These are phyloP conservation scores for Cicer chorassanicum DNA, from an alignment of 306 rosid genomes.

Conservation along the genomic window DNA sequence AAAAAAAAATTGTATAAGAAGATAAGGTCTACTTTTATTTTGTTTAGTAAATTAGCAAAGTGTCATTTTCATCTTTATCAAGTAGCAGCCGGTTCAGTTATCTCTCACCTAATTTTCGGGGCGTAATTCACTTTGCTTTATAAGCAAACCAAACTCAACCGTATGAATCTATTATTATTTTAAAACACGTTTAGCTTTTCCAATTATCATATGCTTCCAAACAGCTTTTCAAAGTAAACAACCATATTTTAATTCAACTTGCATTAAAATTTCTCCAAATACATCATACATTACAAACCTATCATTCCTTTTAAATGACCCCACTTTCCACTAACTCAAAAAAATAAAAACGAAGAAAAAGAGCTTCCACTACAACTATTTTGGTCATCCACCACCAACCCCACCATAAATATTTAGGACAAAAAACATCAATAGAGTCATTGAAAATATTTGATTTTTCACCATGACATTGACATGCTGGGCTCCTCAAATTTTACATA, in stretches of 20 bases:
- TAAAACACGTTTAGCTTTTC: constrained; percentile 42
- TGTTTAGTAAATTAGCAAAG: constrained; percentile 26
- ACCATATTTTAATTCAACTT: constrained; percentile 64
- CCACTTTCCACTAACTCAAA: constrained; percentile 64
- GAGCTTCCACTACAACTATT: constrained; percentile 58
- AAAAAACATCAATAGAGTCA: constrained; percentile 52
- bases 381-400: constrained; percentile 58
- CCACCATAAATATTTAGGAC: constrained; percentile 60
- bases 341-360: constrained; percentile 41
- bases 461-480: constrained; percentile 51
- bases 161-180: constrained; percentile 21
- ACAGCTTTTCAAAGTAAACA: constrained; percentile 56
- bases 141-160: constrained; percentile 45
- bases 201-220: constrained; percentile 58
- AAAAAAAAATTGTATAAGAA: constrained; percentile 20
- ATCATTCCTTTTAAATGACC: constrained; percentile 52
- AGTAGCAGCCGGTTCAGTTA: constrained; percentile 37
- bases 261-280: constrained; percentile 55
- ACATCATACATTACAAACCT: constrained; percentile 53
- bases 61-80: constrained; percentile 47
- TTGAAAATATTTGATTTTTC: constrained; percentile 54
- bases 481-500: constrained; percentile 48
- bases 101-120: constrained; percentile 45
- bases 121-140: constrained; percentile 49
- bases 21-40: constrained; percentile 39